Base-by-base conservation (phyloP, 2,329 filamentous ascomycete species). In the Xylariaceae sp. region DNA sequence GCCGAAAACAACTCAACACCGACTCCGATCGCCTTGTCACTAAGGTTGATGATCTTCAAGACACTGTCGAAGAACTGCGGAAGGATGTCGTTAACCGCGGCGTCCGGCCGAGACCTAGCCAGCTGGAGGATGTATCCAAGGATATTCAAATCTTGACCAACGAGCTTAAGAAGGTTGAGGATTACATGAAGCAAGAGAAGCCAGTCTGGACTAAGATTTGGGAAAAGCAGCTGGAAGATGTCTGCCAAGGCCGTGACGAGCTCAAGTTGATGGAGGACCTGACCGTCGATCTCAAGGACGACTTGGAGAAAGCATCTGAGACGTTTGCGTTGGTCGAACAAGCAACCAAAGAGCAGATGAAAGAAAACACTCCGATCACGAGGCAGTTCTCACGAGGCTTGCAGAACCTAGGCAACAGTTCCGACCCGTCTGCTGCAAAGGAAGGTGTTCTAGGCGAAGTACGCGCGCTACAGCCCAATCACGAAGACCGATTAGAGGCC, bases 171-270 rank as follows among this genome's bases (percentile, higher is more conserved):
- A 91, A 88, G 70, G 85, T 98, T 78, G 88, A 95, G 63, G 91
- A 95, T 14, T 95, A 87, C 72, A 80, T 98, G 70, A 85, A 83
- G 58, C 80, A 82, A 37, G 93, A 98, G 76, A 95, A 95, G 67
- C 93, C 93, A 0, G 76, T 96, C 47, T 98, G 93, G 92, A 96
- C 90, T 44, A 96, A 96, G 79, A 95, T 97, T 54, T 98, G 93
- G 93, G 92, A 97, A 77, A 91, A 94, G 69, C 91, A 97, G 66
- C 75, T 98, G 37, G 89, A 97, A 66, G 85, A 92, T 42, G 92
- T 98, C 3, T 97, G 93, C 69, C 90, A 95, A 64, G 93, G 96
- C 61, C 83, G 91, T 55, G 92, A 97, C 62, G 84, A 96, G 67
- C 80, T 98, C 56, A 93, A 90, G 40, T 86, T 97, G 75, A 92